Base-by-base conservation (phyloP, 306 rosid genomes). In the Macrotyloma uniflorum region DNA sequence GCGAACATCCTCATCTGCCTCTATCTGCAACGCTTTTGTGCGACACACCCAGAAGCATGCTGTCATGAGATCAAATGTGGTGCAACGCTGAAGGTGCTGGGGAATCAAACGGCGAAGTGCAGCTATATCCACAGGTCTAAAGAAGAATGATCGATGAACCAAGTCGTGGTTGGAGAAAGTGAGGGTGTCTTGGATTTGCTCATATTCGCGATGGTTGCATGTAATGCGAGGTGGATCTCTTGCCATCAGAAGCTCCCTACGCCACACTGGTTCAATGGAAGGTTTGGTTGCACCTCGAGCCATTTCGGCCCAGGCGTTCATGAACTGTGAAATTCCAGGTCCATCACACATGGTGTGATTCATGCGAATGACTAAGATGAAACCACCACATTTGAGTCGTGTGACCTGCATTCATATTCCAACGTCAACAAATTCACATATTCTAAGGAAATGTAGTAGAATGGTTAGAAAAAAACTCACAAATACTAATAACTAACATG, bases 201-300 rank as follows among this genome's bases (percentile, higher is more conserved):
- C 77, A 2, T 49, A 83, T 38, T 79, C 83, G 0, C 1, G 64
- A 43, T 86, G 86, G n/a, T 50, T 71, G 82, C 61, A 58, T 18
- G 86, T 79, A 9, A 82, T 10, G 5, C 33, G 72, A 0, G 86
- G 89, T 5, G 80, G 85, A 1, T 66, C 43, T 55, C 89, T 83
- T 50, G 83, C 84, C 4, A 28, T 38, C 6, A 86, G 19, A 5
- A 86, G 47, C 6, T 82, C 84, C 6, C 89, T 79, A 6, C 5
- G 8, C 89, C 89, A 86, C 6, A 82, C 71, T 0, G 89, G 86
- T 54, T 1, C 5, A 33, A 58, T 33, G 20, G 89, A 86, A 54
- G 80, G 82, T 42, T 71, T 63, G 1, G 0, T 1, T 18, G 70
- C 80, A 8, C 89, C 86, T 0, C 15, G n/a, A 12, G 85, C 82